Base-by-base conservation (phyloP, 192 early-diverging fungal species). In the Gigaspora rosea region DNA sequence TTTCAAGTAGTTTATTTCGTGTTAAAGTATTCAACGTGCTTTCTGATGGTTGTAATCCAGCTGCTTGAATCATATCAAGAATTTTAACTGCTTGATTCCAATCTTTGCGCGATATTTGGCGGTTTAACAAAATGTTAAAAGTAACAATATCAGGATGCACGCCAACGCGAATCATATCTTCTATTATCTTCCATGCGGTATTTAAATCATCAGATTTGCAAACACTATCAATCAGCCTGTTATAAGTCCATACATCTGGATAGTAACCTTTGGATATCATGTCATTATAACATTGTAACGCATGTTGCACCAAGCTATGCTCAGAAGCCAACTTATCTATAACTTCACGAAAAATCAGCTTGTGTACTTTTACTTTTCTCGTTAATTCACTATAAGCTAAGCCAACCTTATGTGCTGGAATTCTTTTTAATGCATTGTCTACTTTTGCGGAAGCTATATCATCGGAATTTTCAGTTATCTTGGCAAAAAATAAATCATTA, bases 211-310 rank as follows among this genome's bases (percentile, higher is more conserved):
- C 35, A 5, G 62, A 27, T 35, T 27, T 41, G 22, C 62, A 64
- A 5, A 64, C 12, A 41, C 62, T 8, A 27, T 64, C 22, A 22
- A 64, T n/a, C 11, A 64, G 62, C 12, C 62, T 27, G 22, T 64
- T 64, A 64, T 64, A 64, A 3, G 62, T 64, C 62, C 62, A 64
- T 64, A 64, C 16, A 64, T 64, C 62, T n/a, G 20, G 62, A 35
- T 13, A 13, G 20, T 64, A 64, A 5, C 22, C 62, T 10, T 64
- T 20, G 5, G 22, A 27, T 35, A 16, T 64, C 35, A 64, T 64
- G 35, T 64, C 35, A 64, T 64, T 22, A 41, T 64, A 64, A 41
- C 62, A 64, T 35, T 22, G 10, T 27, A 64, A 41, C 12, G 62
- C 20, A 35, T 41, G 32, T 64, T 64, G 22, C 15, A 35, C 62